These are phyloP conservation scores for Aspergillus conjunctus DNA, from an alignment of 495 filamentous ascomycete genomes.

Conservation along the genomic window DNA sequence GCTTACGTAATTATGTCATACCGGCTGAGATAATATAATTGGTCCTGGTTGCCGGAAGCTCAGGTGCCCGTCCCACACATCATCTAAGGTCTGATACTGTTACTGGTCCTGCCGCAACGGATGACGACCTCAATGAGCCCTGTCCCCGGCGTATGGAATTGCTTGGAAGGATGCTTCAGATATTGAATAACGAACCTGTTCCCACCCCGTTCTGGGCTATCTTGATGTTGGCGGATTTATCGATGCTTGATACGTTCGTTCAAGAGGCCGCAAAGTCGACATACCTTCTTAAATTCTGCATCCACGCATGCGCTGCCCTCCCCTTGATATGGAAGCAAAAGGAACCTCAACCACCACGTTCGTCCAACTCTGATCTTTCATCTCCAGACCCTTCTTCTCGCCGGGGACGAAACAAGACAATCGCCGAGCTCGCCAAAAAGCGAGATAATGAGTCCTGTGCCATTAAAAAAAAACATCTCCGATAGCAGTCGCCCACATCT, in stretches of 20 bases:
- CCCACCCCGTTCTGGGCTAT: constrained; percentile 14
- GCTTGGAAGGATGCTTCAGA: neutral
- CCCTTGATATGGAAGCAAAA: constrained; percentile 8
- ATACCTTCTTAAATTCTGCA: constrained; percentile 11
- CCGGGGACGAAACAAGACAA: neutral
- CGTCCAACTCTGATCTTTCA: neutral
- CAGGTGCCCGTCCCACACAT: neutral
- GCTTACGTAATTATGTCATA: too few relatives aligned
- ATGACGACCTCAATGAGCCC: constrained; percentile 9
- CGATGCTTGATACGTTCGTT: constrained; percentile 12
- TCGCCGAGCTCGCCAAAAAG: neutral
- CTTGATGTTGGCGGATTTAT: constrained; percentile 7
- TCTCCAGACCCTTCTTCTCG: neutral
- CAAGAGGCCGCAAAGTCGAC: constrained; percentile 6
- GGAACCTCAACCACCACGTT: neutral
- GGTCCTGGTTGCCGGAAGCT: too few relatives aligned
- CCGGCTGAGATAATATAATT: too few relatives aligned
- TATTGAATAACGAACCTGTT: constrained; percentile 3
- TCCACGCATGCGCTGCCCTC: constrained; percentile 16
- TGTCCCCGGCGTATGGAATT: neutral
- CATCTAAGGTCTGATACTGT: neutral
- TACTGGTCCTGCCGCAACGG: neutral
- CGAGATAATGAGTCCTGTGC: neutral
- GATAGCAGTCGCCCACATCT: neutral
- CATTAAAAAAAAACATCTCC: neutral